These are phyloP conservation scores for Lactifluus volemus DNA, from an alignment of 768 basidiomycete species.

Conservation along the genomic window DNA sequence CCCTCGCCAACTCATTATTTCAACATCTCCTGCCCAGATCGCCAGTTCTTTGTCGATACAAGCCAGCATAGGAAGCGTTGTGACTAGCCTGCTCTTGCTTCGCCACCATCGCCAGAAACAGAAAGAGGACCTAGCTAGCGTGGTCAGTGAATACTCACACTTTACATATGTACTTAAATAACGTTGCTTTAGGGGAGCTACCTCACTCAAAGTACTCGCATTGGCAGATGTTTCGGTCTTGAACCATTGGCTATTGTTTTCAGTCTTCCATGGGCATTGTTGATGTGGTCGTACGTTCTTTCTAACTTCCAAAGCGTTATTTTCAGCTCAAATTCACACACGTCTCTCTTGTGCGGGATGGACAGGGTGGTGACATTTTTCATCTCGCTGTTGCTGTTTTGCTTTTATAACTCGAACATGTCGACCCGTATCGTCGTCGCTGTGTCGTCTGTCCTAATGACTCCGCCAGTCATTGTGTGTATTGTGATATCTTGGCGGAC, in stretches of 20 bases:
- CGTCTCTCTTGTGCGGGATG: too few relatives aligned
- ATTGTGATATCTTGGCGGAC: not conserved
- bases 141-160: not conserved
- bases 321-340: not conserved
- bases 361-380: constrained; percentile 12
- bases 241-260: constrained; percentile 46
- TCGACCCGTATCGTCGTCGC: constrained; percentile 1
- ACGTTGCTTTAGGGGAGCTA: constrained; percentile 19
- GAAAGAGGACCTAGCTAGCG: constrained; percentile 22
- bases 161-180: not conserved
- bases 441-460: not conserved
- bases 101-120: constrained; percentile 34
- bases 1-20: not conserved
- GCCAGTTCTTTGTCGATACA: constrained; percentile 41
- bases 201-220: constrained; percentile 23
- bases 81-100: constrained; percentile 38
- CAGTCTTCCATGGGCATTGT: constrained; percentile 45
- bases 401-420: constrained; percentile 1
- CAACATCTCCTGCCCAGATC: constrained; percentile 37
- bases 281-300: constrained; percentile 50
- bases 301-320: too few relatives aligned
- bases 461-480: not conserved
- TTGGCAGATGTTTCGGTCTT: constrained; percentile 31
- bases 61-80: constrained; percentile 39
- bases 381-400: constrained; percentile 7